Base-by-base conservation (phyloP, 116 monocot species). In the Dioscorea cayenensis region DNA sequence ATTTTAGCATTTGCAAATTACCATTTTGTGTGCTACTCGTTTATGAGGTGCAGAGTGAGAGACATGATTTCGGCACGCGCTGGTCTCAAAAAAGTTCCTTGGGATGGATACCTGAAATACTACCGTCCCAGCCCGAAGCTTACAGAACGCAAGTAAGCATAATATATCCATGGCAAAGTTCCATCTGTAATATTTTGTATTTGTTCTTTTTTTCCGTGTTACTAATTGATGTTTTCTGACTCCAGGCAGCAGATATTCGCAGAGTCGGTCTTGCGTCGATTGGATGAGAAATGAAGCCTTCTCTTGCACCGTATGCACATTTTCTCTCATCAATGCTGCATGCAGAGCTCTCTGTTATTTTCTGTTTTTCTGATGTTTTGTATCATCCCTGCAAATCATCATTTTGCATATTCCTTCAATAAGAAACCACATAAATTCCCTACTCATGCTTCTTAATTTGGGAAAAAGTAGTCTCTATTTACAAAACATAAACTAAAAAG, bases 91-190 rank as follows among this genome's bases (percentile, higher is more conserved):
- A 96, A 84, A 84, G 96, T 96, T 28, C 96, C 96, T 6, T 96
- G 96, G 96, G 96, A 96, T 88, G 96, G 96, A 48, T 96, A 92
- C 86, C 78, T 96, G 58, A 96, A 96, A 71, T 92, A 96, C 71
- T 88, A 70, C 49, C 87, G 96, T 4, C 96, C 96, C 1, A 90
- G 96, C 27, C 92, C 90, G n/a, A 96, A 92, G 73, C 88, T 78
- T 19, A 96, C 87, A 18, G 96, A 96, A 77, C 73, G 72, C 58
- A 96, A 96, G 92, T 92, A 87, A 62, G 21, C 59, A 19, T 59
- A 14, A 17, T 59, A 59, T 59, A 0, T 59, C 6, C 1, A 17
- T 59, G 21, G 14, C 59, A 59, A 5, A 6, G 55, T 55, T 55
- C 55, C 18, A 51, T 51, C 8, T 3, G 4, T 32, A 4, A 32